Evolutionary conservation across 2,329 filamentous ascomycete species (phyloP), one percentile per base, ranked within the genome.

Genomic region (Fusarium pseudocircinatum): DNA sequence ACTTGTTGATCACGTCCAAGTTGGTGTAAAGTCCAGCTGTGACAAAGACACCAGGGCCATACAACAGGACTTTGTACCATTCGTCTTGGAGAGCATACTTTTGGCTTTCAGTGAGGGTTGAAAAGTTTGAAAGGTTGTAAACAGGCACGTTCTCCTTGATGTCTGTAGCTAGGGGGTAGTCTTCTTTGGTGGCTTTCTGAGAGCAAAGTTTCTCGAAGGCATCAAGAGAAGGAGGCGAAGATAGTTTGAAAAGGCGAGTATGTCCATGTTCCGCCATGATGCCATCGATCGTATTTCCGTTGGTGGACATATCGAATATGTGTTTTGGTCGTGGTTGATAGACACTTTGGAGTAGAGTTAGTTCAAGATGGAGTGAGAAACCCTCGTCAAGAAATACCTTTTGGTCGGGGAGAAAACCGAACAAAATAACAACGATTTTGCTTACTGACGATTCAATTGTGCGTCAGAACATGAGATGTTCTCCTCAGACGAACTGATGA

Each of bases 41-140:
- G n/a, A 90, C 85, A 69, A 90, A 86, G 20, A 91, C 88, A 9
- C 90, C 90, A 0, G 90, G 88, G 0, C 90, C 90, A 3, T 83
- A 81, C 62, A 85, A 82, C 6, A 92, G 85, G 62, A 89, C 84
- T 67, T 88, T 83, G 74, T 90, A 86, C 85, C 88, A 89, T 81
- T 91, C 90, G 70, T 91, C 86, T 78, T 91, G 88, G 5, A 91
- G 84, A 8, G 78, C 75, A 22, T 80, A 70, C n/a, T 73, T 77
- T 40, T 77, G 72, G 4, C 66, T 59, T 4, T 62, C 40, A 2
- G 61, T 73, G 24, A 79, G 49, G 8, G 69, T 47, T 8, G 83
- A 78, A 63, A 84, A 82, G 6, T 76, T 68, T 0, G 79, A 73
- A 11, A 88, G 81, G 39, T 87, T 79, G 79, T 91, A 91, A 67